Base-by-base conservation (phyloP, 192 early-diverging fungal species). In the Ramicandelaber brevisporus region DNA sequence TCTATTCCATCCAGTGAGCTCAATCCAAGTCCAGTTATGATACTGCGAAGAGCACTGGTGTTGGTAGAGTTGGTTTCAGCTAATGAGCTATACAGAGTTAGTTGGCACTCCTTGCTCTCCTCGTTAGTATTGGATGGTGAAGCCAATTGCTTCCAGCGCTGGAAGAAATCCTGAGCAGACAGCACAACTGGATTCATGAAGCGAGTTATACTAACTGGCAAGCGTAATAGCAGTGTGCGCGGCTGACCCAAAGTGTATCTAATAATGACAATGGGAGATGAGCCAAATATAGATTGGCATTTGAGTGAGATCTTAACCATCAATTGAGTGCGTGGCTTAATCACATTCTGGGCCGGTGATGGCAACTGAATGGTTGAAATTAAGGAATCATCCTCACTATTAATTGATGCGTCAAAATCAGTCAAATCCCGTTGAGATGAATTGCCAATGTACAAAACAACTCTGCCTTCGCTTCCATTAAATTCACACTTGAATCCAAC, bases 81-180 rank as follows among this genome's bases (percentile, higher is more conserved):
- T 5, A 57, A n/a, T n/a, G n/a, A n/a, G n/a, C n/a, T n/a, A n/a
- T n/a, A n/a, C n/a, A n/a, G n/a, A n/a, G n/a, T n/a, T n/a, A n/a
- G n/a, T n/a, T n/a, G n/a, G n/a, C n/a, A n/a, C n/a, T n/a, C n/a
- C n/a, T n/a, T 46, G 6, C 22, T 20, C 50, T 88, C 82, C 11
- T 51, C 53, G 39, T 99, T 90, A 14, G 82, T 59, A 23, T 37
- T 40, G 2, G 67, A 70, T 1, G 79, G 46, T 0, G 80, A 85
- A 15, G 86, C 87, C 48, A 99, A 76, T 53, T 96, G 90, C 44
- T 73, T 73, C 93, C 93, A 99, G 11, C 92, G 59, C 6, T 54
- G 45, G 38, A 97, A 86, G 44, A 88, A 98, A 37, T 81, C 78
- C 5, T 39, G 17, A 4, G 73, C 62, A 14, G 67, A 38, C 27